Percentiles rank a stretch among this genome's conserved stretches.
Conservation (phyloP, 805 yeast genomes). For the Lachancea fermentati region DNA sequence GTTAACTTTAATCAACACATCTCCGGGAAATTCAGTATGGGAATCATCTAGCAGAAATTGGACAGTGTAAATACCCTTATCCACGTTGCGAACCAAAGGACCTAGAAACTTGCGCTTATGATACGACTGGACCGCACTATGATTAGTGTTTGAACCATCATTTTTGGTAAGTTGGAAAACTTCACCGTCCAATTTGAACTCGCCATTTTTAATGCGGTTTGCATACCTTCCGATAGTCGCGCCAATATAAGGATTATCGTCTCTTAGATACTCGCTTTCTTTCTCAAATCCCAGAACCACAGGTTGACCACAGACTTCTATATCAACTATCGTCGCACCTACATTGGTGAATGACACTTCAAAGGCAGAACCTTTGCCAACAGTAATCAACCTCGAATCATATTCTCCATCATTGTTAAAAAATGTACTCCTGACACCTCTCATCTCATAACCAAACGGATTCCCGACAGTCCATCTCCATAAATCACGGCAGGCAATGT, state of each 20-base stretch:
- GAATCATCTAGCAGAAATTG: conserved; percentile 40
- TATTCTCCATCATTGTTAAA: conserved; percentile 17
- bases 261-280: conserved; percentile 27
- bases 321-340: conserved; percentile 47
- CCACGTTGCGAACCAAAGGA: conserved; percentile 39
- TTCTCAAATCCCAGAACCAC: conserved; percentile 38
- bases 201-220: conserved; percentile 48
- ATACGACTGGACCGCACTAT: conserved; percentile 51
- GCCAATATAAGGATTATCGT: conserved; percentile 49
- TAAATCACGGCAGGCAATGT: conserved; percentile 61
- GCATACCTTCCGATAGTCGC: conserved; percentile 64
- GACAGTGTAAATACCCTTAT: conserved; percentile 28
- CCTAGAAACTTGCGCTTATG: conserved; percentile 48
- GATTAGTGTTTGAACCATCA: conserved; percentile 41
- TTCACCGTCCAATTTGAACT: conserved; percentile 37
- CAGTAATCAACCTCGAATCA: conserved; percentile 25
- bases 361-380: conserved; percentile 30
- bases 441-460: conserved; percentile 51
- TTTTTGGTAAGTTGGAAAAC: conserved; percentile 39
- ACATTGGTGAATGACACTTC: conserved; percentile 41
- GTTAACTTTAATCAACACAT: conserved; percentile 40
- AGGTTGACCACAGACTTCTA: conserved; percentile 35
- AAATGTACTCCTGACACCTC: conserved; percentile 22
- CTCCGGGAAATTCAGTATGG: conserved; percentile 59
- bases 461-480: conserved; percentile 74